These are phyloP conservation scores for Fusarium cyanostomum DNA, from an alignment of 2,329 filamentous ascomycete species.

Conservation along the genomic window DNA sequence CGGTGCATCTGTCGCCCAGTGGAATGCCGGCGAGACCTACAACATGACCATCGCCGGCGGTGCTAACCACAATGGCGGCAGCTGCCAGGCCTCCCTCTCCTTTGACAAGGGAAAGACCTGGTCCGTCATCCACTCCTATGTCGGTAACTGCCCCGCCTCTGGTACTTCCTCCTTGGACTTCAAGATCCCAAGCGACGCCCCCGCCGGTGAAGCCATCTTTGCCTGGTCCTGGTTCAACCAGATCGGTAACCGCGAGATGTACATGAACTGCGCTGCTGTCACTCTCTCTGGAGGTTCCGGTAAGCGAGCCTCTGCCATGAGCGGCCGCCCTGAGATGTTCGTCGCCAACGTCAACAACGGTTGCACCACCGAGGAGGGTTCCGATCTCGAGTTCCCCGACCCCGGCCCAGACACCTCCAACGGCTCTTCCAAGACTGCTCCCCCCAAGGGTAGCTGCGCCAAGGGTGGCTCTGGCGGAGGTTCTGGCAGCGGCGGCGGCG, in stretches of 20 bases:
- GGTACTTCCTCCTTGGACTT: conserved; percentile 68
- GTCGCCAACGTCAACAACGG: conserved; percentile 72
- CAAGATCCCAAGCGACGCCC: conserved; percentile 70
- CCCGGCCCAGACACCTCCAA: conserved; percentile 66
- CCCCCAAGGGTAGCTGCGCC: conserved; percentile 49
- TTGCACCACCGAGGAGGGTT: conserved; percentile 66
- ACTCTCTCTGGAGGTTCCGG: conserved; percentile 60
- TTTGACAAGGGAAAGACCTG: conserved; percentile 77
- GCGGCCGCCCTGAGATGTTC: conserved; percentile 72
- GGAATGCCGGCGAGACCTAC: conserved; percentile 69
- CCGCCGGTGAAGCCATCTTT: conserved; percentile 70
- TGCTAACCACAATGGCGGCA: conserved; percentile 74
- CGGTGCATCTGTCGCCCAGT: conserved; percentile 67
- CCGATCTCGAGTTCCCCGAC: conserved; percentile 71
- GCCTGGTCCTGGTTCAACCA: conserved; percentile 84
- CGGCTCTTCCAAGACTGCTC: conserved; percentile 48
- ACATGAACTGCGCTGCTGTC: conserved; percentile 85
- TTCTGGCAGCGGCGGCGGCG: conserved; percentile 10
- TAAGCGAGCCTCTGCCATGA: conserved; percentile 56
- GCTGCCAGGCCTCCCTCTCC: conserved; percentile 79
- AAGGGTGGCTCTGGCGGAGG: conserved; percentile 39
- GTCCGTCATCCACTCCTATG: conserved; percentile 70
- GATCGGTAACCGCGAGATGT: conserved; percentile 82
- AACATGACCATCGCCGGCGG: conserved; percentile 71
- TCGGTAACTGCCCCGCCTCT: conserved; percentile 62